These are phyloP conservation scores for Neurospora sp. DNA, from an alignment of 495 filamentous ascomycete genomes.

Conservation along the genomic window DNA sequence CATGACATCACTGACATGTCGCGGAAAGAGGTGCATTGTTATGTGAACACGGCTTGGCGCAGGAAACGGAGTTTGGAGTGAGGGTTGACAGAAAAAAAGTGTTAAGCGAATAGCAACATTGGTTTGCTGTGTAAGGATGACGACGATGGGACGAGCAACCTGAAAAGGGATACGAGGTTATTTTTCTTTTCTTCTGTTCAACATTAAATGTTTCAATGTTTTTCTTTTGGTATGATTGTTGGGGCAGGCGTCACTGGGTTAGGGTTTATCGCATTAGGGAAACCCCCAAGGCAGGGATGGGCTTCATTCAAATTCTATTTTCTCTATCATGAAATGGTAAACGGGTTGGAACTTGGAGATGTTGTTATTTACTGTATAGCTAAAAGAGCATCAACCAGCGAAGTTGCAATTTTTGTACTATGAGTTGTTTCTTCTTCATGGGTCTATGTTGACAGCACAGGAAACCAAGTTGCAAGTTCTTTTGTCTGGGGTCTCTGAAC, in stretches of 20 bases:
- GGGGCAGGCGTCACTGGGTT: neutral
- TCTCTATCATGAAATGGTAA: neutral
- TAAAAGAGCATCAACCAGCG: neutral
- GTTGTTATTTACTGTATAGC: neutral
- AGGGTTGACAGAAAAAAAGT: neutral
- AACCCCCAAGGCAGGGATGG: neutral
- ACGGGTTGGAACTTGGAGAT: neutral
- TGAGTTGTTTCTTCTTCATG: neutral
- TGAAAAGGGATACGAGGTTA: neutral
- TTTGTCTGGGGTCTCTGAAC: neutral
- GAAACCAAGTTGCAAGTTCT: neutral
- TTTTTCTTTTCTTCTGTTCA: too few relatives aligned
- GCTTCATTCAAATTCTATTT: neutral
- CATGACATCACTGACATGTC: constrained; percentile 1
- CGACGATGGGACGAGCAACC: neutral
- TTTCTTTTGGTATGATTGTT: neutral
- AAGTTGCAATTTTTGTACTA: neutral
- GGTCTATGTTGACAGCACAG: neutral
- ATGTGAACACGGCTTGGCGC: constrained; percentile 8
- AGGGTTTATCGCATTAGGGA: neutral
- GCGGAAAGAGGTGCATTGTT: constrained; percentile 6
- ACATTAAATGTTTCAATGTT: neutral
- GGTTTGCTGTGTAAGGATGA: neutral
- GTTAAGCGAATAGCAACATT: neutral
- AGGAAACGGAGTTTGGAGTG: neutral